A percentile compares a stretch with the other conserved stretches of the same genome.
Conservation (phyloP, 192 early-diverging fungal genomes). For the Dissophora ornata region DNA sequence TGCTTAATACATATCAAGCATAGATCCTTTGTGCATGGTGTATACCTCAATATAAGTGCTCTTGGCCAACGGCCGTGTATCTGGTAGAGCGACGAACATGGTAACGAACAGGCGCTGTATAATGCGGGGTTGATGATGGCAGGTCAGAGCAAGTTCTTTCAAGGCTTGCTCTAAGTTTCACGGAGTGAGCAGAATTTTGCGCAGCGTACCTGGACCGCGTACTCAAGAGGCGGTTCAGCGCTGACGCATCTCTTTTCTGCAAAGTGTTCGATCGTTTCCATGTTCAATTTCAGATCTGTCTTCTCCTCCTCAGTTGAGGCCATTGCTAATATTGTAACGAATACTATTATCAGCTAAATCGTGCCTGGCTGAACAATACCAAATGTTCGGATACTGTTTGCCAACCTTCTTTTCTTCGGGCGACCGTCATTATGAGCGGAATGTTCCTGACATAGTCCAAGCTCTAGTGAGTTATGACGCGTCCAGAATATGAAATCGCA, state of each 20-base stretch:
- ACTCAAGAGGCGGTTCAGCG: slow-evolving; percentile 2
- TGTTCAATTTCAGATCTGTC: slow-evolving; percentile 10
- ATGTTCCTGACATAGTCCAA: slow-evolving; percentile 29
- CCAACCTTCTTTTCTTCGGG: slow-evolving; percentile 31
- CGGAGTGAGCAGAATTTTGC: too few relatives aligned
- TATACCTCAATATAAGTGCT: slow-evolving; percentile 45
- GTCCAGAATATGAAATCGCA: too few relatives aligned
- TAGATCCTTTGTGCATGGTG: too few relatives aligned
- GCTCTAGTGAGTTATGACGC: too few relatives aligned
- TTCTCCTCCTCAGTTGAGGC: slow-evolving; percentile 36
- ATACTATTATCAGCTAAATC: too few relatives aligned
- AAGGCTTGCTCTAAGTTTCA: too few relatives aligned
- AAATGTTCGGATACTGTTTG: too few relatives aligned
- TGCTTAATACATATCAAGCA: too few relatives aligned
- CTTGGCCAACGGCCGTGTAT: slow-evolving; percentile 14
- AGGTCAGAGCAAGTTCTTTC: too few relatives aligned
- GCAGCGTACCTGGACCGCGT: slow-evolving; percentile 32
- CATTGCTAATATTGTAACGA: slow-evolving; percentile 4
- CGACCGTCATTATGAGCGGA: slow-evolving; percentile 16
- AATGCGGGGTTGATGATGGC: background rate
- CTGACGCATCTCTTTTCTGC: slow-evolving; percentile 25
- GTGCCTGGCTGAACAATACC: too few relatives aligned
- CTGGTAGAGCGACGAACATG: slow-evolving; percentile 37
- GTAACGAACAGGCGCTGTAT: slow-evolving; percentile 24
- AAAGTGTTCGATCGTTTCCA: slow-evolving; percentile 21